Conservation (phyloP, 1,139 yeast species). For the Taphrina pruni region DNA sequence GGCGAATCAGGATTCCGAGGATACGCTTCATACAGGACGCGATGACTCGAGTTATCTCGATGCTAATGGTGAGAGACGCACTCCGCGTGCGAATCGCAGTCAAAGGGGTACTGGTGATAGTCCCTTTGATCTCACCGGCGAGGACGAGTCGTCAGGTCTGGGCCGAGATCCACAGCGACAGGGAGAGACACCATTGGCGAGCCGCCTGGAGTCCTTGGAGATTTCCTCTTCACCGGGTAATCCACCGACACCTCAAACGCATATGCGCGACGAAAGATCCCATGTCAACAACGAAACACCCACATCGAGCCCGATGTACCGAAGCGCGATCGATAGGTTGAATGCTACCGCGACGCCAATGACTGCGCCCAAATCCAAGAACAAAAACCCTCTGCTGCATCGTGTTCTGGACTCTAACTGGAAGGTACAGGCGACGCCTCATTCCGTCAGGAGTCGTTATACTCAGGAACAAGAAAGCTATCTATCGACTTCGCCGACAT, state of each 20-base stretch:
- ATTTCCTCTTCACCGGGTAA: constrained; percentile 24
- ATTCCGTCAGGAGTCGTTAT: constrained; percentile 21
- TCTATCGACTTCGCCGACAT: constrained; percentile 32
- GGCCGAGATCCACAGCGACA: neutral
- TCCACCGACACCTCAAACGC: constrained; percentile 29
- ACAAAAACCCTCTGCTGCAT: constrained; percentile 49
- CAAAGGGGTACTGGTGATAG: constrained; percentile 35
- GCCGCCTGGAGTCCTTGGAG: constrained; percentile 23
- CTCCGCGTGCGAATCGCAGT: constrained; percentile 18
- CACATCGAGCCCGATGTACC: constrained; percentile 18
- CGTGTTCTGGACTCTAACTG: constrained; percentile 52
- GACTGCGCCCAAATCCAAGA: constrained; percentile 42
- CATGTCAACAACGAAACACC: constrained; percentile 23
- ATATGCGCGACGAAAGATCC: neutral
- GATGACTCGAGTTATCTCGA: constrained; percentile 39
- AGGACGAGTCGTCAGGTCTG: constrained; percentile 39
- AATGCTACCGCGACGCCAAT: constrained; percentile 41
- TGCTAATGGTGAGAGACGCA: constrained; percentile 17
- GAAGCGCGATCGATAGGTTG: constrained; percentile 1
- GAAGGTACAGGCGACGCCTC: constrained; percentile 53
- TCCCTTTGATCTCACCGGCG: constrained; percentile 27
- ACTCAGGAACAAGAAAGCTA: neutral
- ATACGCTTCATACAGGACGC: constrained; percentile 15
- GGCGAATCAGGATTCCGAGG: constrained; percentile 44
- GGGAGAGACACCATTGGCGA: constrained; percentile 13